Percentiles rank a stretch among this genome's conserved stretches.
Conservation (phyloP, 1,139 yeast species). For the Debaryomycetaceae sp. region DNA sequence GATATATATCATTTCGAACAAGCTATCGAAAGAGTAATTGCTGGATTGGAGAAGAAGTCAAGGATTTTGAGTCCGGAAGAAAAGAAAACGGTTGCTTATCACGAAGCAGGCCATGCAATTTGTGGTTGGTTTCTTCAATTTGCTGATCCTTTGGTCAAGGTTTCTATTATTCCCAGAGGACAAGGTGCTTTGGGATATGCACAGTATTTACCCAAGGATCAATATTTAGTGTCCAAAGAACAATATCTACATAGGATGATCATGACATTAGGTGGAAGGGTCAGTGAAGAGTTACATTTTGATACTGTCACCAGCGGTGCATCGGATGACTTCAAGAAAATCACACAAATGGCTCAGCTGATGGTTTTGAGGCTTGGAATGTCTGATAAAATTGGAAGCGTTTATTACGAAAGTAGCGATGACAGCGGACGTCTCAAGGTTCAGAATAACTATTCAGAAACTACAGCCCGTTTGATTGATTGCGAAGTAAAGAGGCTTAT, state of each 20-base stretch:
- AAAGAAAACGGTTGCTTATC: constrained; percentile 88
- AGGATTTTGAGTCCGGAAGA: constrained; percentile 80
- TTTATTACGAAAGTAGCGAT: constrained; percentile 50
- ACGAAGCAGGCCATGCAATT: constrained; percentile 98
- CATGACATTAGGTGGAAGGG: constrained; percentile 97
- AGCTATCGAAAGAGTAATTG: constrained; percentile 96
- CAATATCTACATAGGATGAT: constrained; percentile 89
- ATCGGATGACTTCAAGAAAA: constrained; percentile 92
- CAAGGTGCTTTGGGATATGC: constrained; percentile 98
- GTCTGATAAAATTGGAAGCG: constrained; percentile 78
- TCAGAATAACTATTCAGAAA: constrained; percentile 68
- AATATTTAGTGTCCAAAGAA: constrained; percentile 71
- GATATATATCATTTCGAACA: constrained; percentile 80
- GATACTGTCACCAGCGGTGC: constrained; percentile 93
- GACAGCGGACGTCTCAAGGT: constrained; percentile 47
- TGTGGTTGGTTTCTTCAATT: constrained; percentile 92
- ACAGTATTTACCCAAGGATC: constrained; percentile 93
- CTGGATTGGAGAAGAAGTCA: constrained; percentile 90
- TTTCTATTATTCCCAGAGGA: constrained; percentile 94
- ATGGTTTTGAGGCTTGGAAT: constrained; percentile 94
- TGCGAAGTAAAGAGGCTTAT: constrained; percentile 80
- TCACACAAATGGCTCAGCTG: constrained; percentile 88
- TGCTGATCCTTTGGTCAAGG: constrained; percentile 93
- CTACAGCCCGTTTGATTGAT: constrained; percentile 72
- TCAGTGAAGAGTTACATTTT: constrained; percentile 89